Evolutionary conservation across 768 basidiomycete species (phyloP), one percentile per base, ranked within the genome.

Genomic region (Amanita thiersii): DNA sequence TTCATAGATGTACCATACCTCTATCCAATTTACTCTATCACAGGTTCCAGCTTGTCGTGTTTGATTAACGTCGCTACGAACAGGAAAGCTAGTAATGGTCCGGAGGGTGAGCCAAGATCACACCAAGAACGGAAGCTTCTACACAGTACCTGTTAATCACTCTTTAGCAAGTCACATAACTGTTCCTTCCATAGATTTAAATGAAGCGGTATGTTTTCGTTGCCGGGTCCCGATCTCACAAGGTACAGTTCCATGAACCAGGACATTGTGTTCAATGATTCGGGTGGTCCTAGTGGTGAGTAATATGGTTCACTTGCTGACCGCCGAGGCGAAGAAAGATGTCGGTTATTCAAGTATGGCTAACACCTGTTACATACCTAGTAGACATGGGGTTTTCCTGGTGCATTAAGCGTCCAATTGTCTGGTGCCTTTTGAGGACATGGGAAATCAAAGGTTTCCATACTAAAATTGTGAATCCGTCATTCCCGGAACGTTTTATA

Each of bases 31-130:
- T 93, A 93, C 57, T 88, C 86, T 11, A 68, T 78, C 12, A 77
- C 79, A 0, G 89, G 87, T 1, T 84, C 89, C 43, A 79, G 84
- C 54, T 65, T 90, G 37, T 66, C 91, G 33, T 76, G 82, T 33
- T 66, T 87, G 25, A 41, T 72, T 72, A 46, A 80, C 80, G 25
- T 79, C 64, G 40, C 67, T 59, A 49, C 73, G 70, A 73, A 76
- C 47, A 65, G 64, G 11, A 62, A 66, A 26, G 62, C 66, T 0
- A 48, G 45, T n/a, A 19, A 50, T 8, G 41, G 46, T 4, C 45
- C 51, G n/a, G 51, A 50, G 11, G 47, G 47, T 11, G 52, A 59
- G 47, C 58, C 59, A 2, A 49, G 50, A 3, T 64, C 60, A 0
- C 65, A 73, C 45, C 62, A 65, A 9, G 69, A 71, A 69, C 40